These are phyloP conservation scores for Taphrina betulina DNA, from an alignment of 1,139 yeast species.

Conservation along the genomic window DNA sequence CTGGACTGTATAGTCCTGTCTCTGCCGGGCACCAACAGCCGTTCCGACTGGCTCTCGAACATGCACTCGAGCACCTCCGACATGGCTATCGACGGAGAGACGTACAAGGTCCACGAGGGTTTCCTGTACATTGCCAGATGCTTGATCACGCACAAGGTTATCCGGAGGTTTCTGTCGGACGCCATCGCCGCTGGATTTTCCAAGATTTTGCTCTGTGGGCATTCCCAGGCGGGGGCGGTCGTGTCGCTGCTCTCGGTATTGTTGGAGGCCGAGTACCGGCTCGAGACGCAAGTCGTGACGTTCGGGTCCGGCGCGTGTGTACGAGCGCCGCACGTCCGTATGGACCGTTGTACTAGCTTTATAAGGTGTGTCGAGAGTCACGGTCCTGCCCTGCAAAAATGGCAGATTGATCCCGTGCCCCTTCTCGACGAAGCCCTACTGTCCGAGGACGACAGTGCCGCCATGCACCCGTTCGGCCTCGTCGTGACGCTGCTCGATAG, in stretches of 20 bases:
- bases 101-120: constrained; percentile 21
- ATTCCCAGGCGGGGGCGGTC: constrained; percentile 30
- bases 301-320: constrained; percentile 27
- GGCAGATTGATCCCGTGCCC: constrained; percentile 31
- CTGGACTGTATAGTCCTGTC: constrained; percentile 13
- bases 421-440: constrained; percentile 16
- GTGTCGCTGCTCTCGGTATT: constrained; percentile 18
- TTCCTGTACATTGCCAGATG: constrained; percentile 23
- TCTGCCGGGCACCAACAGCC: constrained; percentile 26
- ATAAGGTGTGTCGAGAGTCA: constrained; percentile 3
- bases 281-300: constrained; percentile 2
- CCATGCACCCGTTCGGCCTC: constrained; percentile 13
- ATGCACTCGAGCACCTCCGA: constrained; percentile 23
- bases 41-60: constrained; percentile 25
- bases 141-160: constrained; percentile 5
- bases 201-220: constrained; percentile 12
- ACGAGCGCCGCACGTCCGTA: neutral
- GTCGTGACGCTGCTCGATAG: constrained; percentile 1
- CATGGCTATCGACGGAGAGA: neutral
- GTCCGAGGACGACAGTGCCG: neutral
- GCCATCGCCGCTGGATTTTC: constrained; percentile 15
- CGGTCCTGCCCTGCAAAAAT: neutral
- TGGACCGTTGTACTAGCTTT: neutral
- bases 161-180: constrained; percentile 1
- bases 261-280: neutral